Evolutionary conservation across 192 early-diverging fungal genomes (phyloP).

Genomic region (Coemansia biformis): DNA sequence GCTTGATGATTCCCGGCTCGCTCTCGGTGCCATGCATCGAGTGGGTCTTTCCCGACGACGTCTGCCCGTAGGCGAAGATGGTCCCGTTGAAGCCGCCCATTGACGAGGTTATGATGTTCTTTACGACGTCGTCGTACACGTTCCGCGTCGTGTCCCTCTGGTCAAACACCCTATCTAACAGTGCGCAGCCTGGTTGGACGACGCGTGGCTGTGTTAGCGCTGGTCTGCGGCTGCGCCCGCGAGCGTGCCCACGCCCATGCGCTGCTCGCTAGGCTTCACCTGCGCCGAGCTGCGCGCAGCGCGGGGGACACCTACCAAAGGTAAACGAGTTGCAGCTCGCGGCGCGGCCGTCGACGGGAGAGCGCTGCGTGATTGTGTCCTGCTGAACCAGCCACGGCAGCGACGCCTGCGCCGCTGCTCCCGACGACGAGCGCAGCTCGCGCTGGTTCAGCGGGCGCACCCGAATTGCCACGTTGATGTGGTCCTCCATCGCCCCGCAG

Average conservation of each 20-base stretch:
- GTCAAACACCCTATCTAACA: constrained; percentile 54
- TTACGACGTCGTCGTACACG: constrained; percentile 50
- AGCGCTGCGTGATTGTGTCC: constrained; percentile 45
- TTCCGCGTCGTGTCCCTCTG: constrained; percentile 30
- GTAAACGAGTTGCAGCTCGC: constrained; percentile 45
- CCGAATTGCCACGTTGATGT: constrained; percentile 69
- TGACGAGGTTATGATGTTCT: constrained; percentile 56
- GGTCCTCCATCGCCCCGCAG: constrained; percentile 41
- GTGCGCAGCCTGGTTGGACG: too few species aligned
- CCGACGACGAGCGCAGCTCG: constrained; percentile 53
- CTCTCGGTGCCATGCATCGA: constrained; percentile 60
- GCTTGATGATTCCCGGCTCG: constrained; percentile 65
- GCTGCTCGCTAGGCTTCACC: too few species aligned
- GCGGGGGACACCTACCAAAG: constrained; percentile 41
- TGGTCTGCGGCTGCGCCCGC: too few species aligned
- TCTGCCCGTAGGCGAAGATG: constrained; percentile 98
- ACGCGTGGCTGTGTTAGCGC: too few species aligned
- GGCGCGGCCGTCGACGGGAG: constrained; percentile 21
- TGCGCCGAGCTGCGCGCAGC: too few species aligned
- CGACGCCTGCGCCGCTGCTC: constrained; percentile 19
- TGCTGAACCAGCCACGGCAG: constrained; percentile 44
- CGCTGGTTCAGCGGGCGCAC: constrained; percentile 62
- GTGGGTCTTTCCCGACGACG: constrained; percentile 89
- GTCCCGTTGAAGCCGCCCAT: constrained; percentile 97
- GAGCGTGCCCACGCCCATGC: too few species aligned